Percentiles rank a stretch among this genome's conserved stretches.
phyloP scores from a whole-genome alignment of 1,284 basidiomycete genomes.

The Puccinia horiana region DNA sequence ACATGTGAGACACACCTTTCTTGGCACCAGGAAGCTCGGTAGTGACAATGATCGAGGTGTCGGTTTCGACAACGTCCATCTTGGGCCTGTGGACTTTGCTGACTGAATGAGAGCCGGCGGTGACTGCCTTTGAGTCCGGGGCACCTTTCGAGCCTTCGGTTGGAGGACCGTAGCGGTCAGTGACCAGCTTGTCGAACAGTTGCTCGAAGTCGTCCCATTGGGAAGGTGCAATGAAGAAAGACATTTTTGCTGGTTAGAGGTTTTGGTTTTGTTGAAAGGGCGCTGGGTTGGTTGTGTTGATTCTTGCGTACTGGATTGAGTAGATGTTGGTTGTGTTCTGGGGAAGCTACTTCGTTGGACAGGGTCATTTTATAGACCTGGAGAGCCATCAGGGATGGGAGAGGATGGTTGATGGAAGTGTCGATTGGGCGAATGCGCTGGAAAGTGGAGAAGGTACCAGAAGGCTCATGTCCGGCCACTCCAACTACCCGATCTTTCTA shows the following conservation, averaged over 20 bases:
- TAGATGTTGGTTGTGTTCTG: not conserved
- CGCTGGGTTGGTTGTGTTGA: not conserved
- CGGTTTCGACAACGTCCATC: conserved; percentile 41
- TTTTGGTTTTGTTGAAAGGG: not conserved
- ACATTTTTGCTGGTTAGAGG: conserved; percentile 4
- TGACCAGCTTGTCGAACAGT: conserved; percentile 43
- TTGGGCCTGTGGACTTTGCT: conserved; percentile 25
- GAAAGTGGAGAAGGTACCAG: not conserved
- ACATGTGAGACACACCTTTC: conserved; percentile 19
- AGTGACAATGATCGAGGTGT: conserved; percentile 20
- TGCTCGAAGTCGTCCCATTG: conserved; percentile 48
- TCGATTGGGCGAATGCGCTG: not conserved
- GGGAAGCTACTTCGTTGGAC: not conserved
- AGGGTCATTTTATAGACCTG: not conserved
- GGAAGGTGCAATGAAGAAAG: conserved; percentile 24
- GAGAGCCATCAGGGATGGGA: not conserved
- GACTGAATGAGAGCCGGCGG: conserved; percentile 13
- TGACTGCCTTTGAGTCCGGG: conserved; percentile 15
- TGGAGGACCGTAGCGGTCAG: conserved; percentile 43
- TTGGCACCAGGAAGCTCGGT: conserved; percentile 41
- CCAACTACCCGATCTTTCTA: not conserved
- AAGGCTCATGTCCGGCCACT: not conserved
- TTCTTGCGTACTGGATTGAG: not conserved
- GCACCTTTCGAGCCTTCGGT: not conserved
- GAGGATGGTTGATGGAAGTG: not conserved